phyloP scores from a whole-genome alignment of 1,139 yeast species.

The Lodderomyces metapsilosis region DNA sequence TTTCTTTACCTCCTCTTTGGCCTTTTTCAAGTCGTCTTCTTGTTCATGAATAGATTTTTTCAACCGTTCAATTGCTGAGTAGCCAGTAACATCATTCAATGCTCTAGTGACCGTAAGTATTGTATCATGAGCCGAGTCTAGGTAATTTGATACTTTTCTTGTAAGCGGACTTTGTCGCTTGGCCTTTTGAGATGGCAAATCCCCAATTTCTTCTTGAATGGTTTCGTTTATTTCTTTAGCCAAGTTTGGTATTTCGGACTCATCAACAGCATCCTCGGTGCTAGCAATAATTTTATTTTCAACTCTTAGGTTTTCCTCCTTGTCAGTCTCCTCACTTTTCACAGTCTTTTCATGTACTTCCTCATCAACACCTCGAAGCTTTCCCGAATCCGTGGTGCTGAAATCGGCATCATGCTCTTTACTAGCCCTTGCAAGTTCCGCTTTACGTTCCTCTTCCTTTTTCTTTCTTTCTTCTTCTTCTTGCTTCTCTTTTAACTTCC shows the following conservation, averaged over 20 bases:
- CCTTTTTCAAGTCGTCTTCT: constrained; percentile 47
- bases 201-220: constrained; percentile 23
- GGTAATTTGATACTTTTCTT: constrained; percentile 46
- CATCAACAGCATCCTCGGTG: constrained; percentile 11
- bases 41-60: constrained; percentile 57
- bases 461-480: constrained; percentile 7
- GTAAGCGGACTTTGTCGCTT: constrained; percentile 19
- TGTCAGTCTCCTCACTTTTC: constrained; percentile 2
- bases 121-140: constrained; percentile 65
- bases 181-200: constrained; percentile 34
- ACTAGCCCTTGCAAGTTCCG: constrained; percentile 6
- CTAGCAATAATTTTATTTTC: constrained; percentile 14
- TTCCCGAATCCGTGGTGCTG: constrained; percentile 8
- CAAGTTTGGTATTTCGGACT: constrained; percentile 10
- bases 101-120: constrained; percentile 70
- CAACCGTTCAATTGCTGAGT: constrained; percentile 73
- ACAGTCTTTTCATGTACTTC: constrained; percentile 7
- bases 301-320: constrained; percentile 8
- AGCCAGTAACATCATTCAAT: constrained; percentile 90
- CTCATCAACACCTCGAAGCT: constrained; percentile 10
- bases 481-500: constrained; percentile 8
- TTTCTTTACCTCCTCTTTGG: constrained; percentile 48
- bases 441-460: constrained; percentile 3
- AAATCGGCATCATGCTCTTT: constrained; percentile 7
- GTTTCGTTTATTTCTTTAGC: constrained; percentile 18